A percentile compares a stretch with the other conserved stretches of the same genome.
These are phyloP conservation scores for Mitragyna speciosa DNA, from an alignment of 257 asterid species.

Conservation along the genomic window DNA sequence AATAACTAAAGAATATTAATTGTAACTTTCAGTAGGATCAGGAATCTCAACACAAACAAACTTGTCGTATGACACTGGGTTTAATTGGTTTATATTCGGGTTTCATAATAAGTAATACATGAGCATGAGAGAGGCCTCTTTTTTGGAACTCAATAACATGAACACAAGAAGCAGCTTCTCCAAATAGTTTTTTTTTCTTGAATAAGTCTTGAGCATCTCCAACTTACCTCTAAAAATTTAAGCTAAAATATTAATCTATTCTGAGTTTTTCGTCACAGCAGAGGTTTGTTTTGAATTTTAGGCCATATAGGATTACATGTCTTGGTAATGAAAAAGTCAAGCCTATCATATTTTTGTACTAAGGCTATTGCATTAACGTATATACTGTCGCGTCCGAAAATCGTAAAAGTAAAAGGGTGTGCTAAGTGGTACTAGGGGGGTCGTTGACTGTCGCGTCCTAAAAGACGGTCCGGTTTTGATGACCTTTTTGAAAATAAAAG, in stretches of 20 bases:
- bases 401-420: too few species aligned
- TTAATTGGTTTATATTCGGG: background rate
- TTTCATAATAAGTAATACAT: background rate
- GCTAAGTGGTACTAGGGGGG: too few species aligned
- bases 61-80: background rate
- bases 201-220: background rate
- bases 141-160: too few species aligned
- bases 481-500: too few species aligned
- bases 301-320: background rate
- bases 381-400: too few species aligned
- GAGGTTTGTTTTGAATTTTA: background rate
- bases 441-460: too few species aligned
- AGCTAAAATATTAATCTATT: background rate
- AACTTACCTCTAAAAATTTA: background rate
- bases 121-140: too few species aligned
- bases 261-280: background rate
- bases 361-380: background rate
- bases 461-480: too few species aligned
- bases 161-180: too few species aligned
- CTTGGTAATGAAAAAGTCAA: background rate
- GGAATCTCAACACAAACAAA: background rate
- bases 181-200: background rate
- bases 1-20: background rate
- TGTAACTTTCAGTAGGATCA: too few species aligned
- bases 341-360: conserved; percentile 1